Percentiles rank a stretch among this genome's conserved stretches.
Evolutionary conservation across 2,329 filamentous ascomycete species (phyloP).

Genomic region (Colletotrichum orchidophilum): DNA sequence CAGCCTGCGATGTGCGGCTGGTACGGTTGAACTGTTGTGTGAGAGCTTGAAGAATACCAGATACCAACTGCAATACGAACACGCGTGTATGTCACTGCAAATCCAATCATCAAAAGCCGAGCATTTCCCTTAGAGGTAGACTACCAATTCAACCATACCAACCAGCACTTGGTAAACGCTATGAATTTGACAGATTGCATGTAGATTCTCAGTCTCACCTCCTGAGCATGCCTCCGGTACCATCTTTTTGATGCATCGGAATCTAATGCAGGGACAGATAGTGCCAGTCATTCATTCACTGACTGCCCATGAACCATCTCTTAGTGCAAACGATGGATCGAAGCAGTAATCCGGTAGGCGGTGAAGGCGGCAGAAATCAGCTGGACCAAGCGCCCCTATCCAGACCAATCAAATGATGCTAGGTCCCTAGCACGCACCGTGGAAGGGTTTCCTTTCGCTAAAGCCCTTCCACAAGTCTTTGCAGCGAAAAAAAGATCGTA

Average conservation of each 20-base stretch:
- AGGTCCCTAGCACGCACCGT: not conserved
- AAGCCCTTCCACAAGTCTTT: not conserved
- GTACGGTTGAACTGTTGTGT: not conserved
- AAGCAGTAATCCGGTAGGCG: not conserved
- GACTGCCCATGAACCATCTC: not conserved
- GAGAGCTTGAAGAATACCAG: not conserved
- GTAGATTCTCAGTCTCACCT: not conserved
- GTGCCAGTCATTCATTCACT: not conserved
- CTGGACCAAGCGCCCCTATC: not conserved
- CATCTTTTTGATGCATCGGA: not conserved
- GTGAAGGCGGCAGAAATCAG: not conserved
- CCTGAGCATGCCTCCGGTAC: not conserved
- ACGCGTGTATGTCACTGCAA: not conserved
- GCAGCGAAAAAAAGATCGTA: slow-evolving; percentile 18
- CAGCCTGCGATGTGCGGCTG: not conserved
- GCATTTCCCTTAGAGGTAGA: not conserved
- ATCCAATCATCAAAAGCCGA: not conserved
- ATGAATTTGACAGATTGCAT: not conserved
- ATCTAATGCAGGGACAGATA: not conserved
- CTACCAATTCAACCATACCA: no score
- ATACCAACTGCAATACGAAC: not conserved
- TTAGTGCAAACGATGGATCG: not conserved
- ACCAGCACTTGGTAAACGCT: no score
- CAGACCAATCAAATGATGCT: not conserved
- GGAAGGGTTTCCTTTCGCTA: not conserved